These are phyloP conservation scores for Albophoma yamanashiensis DNA, from an alignment of 2,329 filamentous ascomycete genomes.

Conservation along the genomic window DNA sequence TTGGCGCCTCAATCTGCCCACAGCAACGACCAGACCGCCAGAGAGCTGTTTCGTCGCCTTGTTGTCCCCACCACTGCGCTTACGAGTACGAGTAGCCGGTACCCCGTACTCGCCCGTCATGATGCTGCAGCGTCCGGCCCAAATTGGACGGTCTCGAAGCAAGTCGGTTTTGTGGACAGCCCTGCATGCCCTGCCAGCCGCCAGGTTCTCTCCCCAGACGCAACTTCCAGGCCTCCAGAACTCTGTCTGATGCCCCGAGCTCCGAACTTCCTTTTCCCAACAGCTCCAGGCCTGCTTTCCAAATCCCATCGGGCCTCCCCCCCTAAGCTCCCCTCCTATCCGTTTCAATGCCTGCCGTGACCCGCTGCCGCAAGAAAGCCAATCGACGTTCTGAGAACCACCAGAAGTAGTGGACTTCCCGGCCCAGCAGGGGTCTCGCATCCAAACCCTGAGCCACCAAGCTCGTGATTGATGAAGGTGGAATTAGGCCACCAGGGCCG, in stretches of 20 bases:
- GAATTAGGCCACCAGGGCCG: not conserved
- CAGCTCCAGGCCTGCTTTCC: not conserved
- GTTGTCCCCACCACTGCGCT: not conserved
- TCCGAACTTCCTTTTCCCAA: not conserved
- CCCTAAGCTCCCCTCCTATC: not conserved
- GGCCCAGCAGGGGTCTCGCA: not conserved
- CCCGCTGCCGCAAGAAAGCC: not conserved
- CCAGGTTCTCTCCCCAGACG: not conserved
- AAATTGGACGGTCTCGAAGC: not conserved
- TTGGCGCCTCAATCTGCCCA: not conserved
- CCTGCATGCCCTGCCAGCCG: not conserved
- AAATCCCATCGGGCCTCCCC: not conserved
- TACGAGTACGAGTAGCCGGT: not conserved
- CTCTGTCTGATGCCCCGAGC: not conserved
- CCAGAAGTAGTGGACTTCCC: not conserved
- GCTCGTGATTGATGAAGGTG: not conserved
- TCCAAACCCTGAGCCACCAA: not conserved
- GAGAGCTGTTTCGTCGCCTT: not conserved
- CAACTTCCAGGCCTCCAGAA: not conserved
- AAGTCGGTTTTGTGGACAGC: not conserved
- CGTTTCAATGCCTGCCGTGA: not conserved
- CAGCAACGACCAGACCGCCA: not conserved
- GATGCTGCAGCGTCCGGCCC: not conserved
- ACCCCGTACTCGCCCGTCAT: not conserved
- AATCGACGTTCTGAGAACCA: not conserved